Percentiles rank a stretch among this genome's conserved stretches.
phyloP scores from a whole-genome alignment of 129 eudicot species.

The Oenanthe sinensis region DNA sequence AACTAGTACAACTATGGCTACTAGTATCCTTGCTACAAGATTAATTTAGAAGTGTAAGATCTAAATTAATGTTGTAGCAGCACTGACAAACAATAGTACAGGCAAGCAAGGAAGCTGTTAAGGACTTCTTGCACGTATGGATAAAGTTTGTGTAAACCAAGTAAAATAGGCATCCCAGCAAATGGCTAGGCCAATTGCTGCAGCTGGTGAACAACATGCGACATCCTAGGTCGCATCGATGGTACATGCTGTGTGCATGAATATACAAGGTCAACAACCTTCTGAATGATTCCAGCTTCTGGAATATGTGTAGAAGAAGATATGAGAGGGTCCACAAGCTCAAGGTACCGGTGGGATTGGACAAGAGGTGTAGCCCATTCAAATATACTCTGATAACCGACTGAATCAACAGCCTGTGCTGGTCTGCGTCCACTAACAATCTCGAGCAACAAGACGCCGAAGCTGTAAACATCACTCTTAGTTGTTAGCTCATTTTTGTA shows the following conservation, averaged over 20 bases:
- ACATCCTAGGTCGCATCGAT: slow-evolving; percentile 96
- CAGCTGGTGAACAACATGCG: slow-evolving; percentile 95
- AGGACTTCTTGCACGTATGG: neutral
- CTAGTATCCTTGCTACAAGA: neutral
- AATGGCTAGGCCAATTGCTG: slow-evolving; percentile 52
- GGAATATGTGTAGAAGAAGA: slow-evolving; percentile 55
- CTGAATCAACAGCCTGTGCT: slow-evolving; percentile 88
- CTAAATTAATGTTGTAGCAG: neutral
- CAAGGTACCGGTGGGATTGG: slow-evolving; percentile 65
- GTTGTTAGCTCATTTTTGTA: slow-evolving; percentile 87
- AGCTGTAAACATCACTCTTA: slow-evolving; percentile 94
- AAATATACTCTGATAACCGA: slow-evolving; percentile 87
- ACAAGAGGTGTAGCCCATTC: slow-evolving; percentile 99
- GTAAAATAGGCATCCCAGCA: neutral
- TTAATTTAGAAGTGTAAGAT: neutral
- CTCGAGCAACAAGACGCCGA: slow-evolving; percentile 79
- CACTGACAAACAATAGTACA: neutral
- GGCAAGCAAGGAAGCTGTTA: neutral
- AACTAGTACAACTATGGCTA: neutral
- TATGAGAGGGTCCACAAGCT: slow-evolving; percentile 77
- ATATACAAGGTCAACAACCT: slow-evolving; percentile 89
- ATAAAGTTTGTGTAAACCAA: neutral
- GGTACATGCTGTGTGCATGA: slow-evolving; percentile 94
- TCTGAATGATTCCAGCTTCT: slow-evolving; percentile 82
- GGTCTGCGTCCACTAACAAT: slow-evolving; percentile 84